Evolutionary conservation across 2,329 filamentous ascomycete species (phyloP).

Genomic region (Penicillium aurantiogriseum): DNA sequence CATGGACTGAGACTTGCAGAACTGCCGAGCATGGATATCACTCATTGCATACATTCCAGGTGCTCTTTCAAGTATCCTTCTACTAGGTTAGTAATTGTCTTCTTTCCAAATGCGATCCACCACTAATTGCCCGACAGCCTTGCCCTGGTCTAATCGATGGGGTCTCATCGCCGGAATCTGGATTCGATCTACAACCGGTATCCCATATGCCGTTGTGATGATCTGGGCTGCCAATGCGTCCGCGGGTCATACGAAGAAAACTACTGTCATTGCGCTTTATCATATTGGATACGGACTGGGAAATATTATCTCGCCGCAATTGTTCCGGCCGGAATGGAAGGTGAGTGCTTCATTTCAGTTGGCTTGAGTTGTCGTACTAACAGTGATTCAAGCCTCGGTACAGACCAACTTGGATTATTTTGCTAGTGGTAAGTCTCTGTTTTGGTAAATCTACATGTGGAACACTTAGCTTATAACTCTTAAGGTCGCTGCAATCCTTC

Average conservation of each 20-base stretch:
- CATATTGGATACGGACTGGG: conserved; percentile 41
- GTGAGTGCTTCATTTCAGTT: background rate
- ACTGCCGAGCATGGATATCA: conserved; percentile 24
- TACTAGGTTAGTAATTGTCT: conserved; percentile 22
- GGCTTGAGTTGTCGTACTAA: background rate
- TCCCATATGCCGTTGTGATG: conserved; percentile 43
- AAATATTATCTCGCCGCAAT: conserved; percentile 46
- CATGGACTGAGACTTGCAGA: background rate
- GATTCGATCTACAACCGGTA: conserved; percentile 39
- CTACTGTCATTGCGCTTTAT: conserved; percentile 31
- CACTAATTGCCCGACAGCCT: conserved; percentile 3
- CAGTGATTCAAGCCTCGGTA: conserved; percentile 16
- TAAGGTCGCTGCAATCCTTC: conserved; percentile 41
- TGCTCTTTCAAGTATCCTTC: conserved; percentile 38
- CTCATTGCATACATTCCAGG: conserved; percentile 36
- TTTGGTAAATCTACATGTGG: conserved; percentile 26
- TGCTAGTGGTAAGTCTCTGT: conserved; percentile 28
- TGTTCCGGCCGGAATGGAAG: conserved; percentile 39
- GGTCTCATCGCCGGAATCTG: conserved; percentile 39
- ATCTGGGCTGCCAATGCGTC: conserved; percentile 41
- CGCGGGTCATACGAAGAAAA: conserved; percentile 47
- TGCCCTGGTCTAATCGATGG: conserved; percentile 42
- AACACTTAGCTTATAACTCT: conserved; percentile 29
- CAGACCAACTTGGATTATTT: conserved; percentile 25
- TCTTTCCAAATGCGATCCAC: background rate